A percentile compares a stretch with the other conserved stretches of the same genome.
phyloP scores from a whole-genome alignment of 1,284 basidiomycete species.

The Marasmius tenuissimus region DNA sequence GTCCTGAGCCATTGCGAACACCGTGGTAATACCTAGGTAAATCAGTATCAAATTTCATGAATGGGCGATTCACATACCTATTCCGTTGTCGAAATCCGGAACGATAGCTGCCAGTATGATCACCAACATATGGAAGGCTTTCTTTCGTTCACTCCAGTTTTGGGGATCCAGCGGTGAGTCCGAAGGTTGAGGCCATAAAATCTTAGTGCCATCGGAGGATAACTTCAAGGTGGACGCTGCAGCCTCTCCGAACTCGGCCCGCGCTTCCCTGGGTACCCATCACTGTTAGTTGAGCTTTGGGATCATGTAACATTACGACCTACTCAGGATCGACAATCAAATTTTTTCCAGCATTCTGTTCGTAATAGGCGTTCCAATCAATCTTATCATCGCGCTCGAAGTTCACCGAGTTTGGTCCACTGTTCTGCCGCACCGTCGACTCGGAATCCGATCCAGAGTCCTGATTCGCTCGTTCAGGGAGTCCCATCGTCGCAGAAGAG shows the following conservation, averaged over 20 bases:
- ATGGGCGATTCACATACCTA: constrained; percentile 30
- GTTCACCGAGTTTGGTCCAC: not conserved
- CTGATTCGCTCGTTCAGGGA: too few relatives aligned
- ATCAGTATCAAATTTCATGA: not conserved
- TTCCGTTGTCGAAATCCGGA: constrained; percentile 52
- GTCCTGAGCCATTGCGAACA: constrained; percentile 54
- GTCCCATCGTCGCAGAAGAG: too few relatives aligned
- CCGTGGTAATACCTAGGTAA: constrained; percentile 45
- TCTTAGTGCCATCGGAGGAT: constrained; percentile 42
- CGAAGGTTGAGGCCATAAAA: constrained; percentile 57
- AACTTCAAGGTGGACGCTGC: constrained; percentile 47
- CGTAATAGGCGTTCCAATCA: constrained; percentile 52
- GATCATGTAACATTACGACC: constrained; percentile 14
- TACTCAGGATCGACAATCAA: constrained; percentile 63
- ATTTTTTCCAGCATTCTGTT: constrained; percentile 51
- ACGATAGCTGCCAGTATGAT: constrained; percentile 53
- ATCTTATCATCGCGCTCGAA: constrained; percentile 15
- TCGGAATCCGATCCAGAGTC: too few relatives aligned
- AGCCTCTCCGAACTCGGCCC: constrained; percentile 44
- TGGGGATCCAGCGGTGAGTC: constrained; percentile 56
- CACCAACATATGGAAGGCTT: constrained; percentile 47
- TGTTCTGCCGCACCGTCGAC: not conserved
- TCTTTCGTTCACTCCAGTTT: constrained; percentile 40
- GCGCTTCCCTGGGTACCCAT: constrained; percentile 41
- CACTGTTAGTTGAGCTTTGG: not conserved